These are phyloP conservation scores for Zasmidium citrigriseum DNA, from an alignment of 2,329 filamentous ascomycete genomes.

Conservation along the genomic window DNA sequence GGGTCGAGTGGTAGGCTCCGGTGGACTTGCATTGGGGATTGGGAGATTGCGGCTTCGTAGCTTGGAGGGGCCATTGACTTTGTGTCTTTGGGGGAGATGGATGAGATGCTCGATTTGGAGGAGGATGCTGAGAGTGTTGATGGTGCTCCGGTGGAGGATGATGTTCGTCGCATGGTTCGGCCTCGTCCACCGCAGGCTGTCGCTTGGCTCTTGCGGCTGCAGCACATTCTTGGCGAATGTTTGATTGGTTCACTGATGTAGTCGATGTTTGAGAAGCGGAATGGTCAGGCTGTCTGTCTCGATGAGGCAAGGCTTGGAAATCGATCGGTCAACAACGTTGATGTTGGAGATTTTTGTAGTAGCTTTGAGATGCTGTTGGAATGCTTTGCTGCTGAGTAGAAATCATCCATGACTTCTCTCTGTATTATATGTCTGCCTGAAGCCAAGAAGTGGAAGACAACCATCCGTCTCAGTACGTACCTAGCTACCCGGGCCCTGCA, in stretches of 20 bases:
- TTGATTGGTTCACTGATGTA: neutral
- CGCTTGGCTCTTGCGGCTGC: neutral
- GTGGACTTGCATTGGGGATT: neutral
- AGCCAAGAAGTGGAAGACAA: neutral
- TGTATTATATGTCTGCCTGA: neutral
- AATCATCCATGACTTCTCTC: neutral
- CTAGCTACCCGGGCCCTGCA: neutral
- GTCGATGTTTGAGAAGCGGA: neutral
- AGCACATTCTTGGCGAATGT: neutral
- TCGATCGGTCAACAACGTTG: neutral
- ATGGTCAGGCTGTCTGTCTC: neutral
- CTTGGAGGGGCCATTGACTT: constrained; percentile 18
- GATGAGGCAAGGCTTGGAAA: neutral
- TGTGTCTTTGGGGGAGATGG: neutral
- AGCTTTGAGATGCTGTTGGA: neutral
- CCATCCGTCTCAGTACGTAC: too few relatives aligned
- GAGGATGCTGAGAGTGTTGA: neutral
- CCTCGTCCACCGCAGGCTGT: neutral
- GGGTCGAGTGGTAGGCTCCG: neutral
- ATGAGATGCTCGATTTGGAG: neutral
- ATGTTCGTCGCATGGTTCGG: neutral
- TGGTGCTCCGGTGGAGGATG: neutral
- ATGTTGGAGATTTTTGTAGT: neutral
- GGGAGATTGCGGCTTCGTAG: constrained; percentile 12
- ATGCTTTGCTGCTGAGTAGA: neutral